A percentile compares a stretch with the other conserved stretches of the same genome.
phyloP scores from a whole-genome alignment of 1,284 basidiomycete genomes.

The Ceratobasidium theobromae region DNA sequence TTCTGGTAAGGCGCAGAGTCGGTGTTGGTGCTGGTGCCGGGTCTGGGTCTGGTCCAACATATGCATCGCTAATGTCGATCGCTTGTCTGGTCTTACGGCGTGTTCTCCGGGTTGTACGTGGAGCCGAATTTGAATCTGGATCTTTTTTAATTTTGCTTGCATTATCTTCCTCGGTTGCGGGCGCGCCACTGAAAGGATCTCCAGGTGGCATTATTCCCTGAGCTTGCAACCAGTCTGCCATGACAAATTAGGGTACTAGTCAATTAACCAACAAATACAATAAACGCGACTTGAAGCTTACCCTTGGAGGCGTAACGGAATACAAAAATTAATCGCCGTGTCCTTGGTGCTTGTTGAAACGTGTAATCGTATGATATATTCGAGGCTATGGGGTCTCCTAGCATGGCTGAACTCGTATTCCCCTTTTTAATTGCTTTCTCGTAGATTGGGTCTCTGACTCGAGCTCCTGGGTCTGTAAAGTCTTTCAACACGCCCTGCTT shows the following conservation, averaged over 20 bases:
- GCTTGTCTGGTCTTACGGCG: too few species aligned
- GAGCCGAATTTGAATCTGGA: too few species aligned
- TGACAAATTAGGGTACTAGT: not conserved
- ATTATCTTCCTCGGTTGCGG: too few species aligned
- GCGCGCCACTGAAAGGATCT: too few species aligned
- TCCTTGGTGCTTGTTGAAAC: not conserved
- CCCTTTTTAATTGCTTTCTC: conserved; percentile 10
- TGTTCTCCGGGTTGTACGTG: too few species aligned
- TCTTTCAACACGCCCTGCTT: not conserved
- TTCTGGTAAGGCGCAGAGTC: too few species aligned
- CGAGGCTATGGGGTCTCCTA: not conserved
- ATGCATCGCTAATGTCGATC: too few species aligned
- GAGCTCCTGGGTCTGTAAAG: not conserved
- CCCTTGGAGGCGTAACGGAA: conserved; percentile 11
- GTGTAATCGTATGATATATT: not conserved
- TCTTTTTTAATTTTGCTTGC: too few species aligned
- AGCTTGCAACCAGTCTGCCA: conserved; percentile 1
- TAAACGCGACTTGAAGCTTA: too few species aligned
- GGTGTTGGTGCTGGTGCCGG: too few species aligned
- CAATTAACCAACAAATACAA: not conserved
- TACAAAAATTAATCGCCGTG: not conserved
- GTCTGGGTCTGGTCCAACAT: too few species aligned
- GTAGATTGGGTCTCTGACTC: not conserved
- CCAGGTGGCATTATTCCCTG: not conserved
- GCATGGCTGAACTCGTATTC: not conserved